A percentile compares a stretch with the other conserved stretches of the same genome.
Conservation (phyloP, 805 yeast species). For the Pichia ethanolica region DNA sequence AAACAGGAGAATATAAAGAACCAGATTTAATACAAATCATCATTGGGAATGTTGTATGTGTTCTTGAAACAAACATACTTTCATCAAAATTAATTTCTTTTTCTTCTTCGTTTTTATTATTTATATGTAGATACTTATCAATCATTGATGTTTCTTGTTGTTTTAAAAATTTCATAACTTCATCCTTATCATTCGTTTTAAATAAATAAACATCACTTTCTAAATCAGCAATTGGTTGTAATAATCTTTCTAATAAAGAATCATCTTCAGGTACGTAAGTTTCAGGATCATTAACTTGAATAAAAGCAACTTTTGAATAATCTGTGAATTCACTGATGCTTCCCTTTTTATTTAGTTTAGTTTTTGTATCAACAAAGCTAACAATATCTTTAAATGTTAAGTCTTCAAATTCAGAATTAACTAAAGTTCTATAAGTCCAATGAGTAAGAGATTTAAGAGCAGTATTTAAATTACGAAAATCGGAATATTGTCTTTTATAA, state of each 20-base stretch:
- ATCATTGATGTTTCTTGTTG: conserved; percentile 35
- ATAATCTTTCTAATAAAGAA: conserved; percentile 49
- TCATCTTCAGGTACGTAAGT: conserved; percentile 54
- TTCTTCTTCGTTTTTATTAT: conserved; percentile 1
- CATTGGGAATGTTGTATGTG: conserved; percentile 56
- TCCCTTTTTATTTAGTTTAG: conserved; percentile 7
- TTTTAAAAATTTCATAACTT: conserved; percentile 32
- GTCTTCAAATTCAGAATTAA: conserved; percentile 5
- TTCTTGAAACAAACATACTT: conserved; percentile 41
- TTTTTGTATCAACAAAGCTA: conserved; percentile 2
- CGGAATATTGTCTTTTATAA: conserved; percentile 21
- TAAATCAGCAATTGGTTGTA: conserved; percentile 52
- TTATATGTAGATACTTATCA: conserved; percentile 34
- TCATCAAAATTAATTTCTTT: conserved; percentile 31
- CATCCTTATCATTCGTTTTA: conserved; percentile 39
- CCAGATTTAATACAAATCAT: conserved; percentile 53
- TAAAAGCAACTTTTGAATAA: conserved; percentile 42
- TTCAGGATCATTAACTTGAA: conserved; percentile 46
- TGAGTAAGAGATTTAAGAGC: conserved; percentile 28
- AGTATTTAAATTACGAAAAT: neutral
- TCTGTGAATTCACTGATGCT: conserved; percentile 21
- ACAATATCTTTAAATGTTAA: conserved; percentile 7
- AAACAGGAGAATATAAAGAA: conserved; percentile 43
- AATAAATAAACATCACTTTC: conserved; percentile 48
- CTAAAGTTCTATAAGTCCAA: conserved; percentile 37